Conservation (phyloP, 208 protist genomes). For the Leptomonas pyrrhocoris region DNA sequence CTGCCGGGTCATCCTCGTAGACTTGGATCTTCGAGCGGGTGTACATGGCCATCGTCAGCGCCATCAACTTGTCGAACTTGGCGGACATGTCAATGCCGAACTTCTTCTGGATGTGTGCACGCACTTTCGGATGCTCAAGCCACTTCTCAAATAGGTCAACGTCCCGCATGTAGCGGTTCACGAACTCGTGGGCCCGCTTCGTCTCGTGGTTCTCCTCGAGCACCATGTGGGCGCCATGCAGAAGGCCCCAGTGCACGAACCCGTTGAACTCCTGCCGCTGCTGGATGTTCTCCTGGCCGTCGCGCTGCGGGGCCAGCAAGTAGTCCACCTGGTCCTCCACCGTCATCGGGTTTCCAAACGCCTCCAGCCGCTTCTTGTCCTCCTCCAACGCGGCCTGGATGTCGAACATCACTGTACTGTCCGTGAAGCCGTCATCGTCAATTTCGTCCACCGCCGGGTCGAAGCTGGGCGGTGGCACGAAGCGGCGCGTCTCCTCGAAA, state of each 20-base stretch:
- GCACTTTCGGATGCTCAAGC: constrained; percentile 90
- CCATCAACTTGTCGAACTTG: constrained; percentile 91
- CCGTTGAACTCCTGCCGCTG: constrained; percentile 90
- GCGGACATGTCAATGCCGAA: constrained; percentile 83
- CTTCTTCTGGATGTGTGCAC: constrained; percentile 87
- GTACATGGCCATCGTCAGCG: constrained; percentile 87
- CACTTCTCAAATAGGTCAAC: constrained; percentile 91
- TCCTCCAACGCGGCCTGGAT: constrained; percentile 85
- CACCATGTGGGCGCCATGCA: constrained; percentile 88
- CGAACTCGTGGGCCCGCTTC: constrained; percentile 88
- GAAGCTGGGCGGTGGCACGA: constrained; percentile 80
- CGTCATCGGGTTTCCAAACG: constrained; percentile 87
- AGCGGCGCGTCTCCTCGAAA: constrained; percentile 76
- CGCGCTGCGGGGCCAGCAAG: constrained; percentile 80
- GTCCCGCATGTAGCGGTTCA: constrained; percentile 91
- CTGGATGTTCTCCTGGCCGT: constrained; percentile 80
- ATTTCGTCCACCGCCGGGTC: constrained; percentile 86
- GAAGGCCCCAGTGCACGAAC: constrained; percentile 88
- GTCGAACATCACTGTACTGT: constrained; percentile 80
- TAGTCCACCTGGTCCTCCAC: constrained; percentile 89
- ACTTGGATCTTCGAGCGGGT: constrained; percentile 88
- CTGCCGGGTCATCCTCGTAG: constrained; percentile 85
- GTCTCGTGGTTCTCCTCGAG: constrained; percentile 86
- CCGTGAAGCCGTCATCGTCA: constrained; percentile 84
- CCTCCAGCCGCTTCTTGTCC: constrained; percentile 83